Conservation (phyloP, 441 rosid genomes). For the Arabidopsis hybrid region DNA sequence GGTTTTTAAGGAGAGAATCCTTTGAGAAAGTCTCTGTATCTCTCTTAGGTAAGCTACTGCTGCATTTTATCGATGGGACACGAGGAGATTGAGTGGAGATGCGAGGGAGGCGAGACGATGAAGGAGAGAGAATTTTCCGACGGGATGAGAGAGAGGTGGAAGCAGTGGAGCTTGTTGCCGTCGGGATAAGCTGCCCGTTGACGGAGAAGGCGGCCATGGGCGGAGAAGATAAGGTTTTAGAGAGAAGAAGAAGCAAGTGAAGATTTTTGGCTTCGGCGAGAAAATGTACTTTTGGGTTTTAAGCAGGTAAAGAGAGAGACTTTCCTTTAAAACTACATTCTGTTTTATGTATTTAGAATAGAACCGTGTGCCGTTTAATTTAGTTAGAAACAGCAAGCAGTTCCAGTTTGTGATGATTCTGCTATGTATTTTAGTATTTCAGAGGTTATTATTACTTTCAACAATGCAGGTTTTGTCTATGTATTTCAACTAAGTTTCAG, state of each 20-base stretch:
- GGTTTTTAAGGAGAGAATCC: slow-evolving; percentile 40
- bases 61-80: slow-evolving; percentile 52
- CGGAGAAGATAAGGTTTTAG: slow-evolving; percentile 42
- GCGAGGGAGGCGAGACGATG: slow-evolving; percentile 46
- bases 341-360: background rate
- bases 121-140: slow-evolving; percentile 30
- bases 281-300: slow-evolving; percentile 21
- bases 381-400: background rate
- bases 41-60: slow-evolving; percentile 45
- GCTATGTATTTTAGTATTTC: too few species aligned
- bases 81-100: slow-evolving; percentile 43
- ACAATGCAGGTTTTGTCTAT: too few species aligned
- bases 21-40: slow-evolving; percentile 49
- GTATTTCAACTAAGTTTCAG: background rate
- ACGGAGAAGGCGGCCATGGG: slow-evolving; percentile 47
- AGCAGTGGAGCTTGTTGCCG: slow-evolving; percentile 22
- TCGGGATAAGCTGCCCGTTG: slow-evolving; percentile 41
- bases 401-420: too few species aligned
- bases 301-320: background rate
- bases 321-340: slow-evolving; percentile 8
- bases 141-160: slow-evolving; percentile 45
- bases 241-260: slow-evolving; percentile 22
- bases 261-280: slow-evolving; percentile 36
- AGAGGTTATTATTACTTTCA: too few species aligned
- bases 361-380: background rate